These are phyloP conservation scores for Rhinocladiella similis DNA, from an alignment of 2,329 filamentous ascomycete genomes.

Conservation along the genomic window DNA sequence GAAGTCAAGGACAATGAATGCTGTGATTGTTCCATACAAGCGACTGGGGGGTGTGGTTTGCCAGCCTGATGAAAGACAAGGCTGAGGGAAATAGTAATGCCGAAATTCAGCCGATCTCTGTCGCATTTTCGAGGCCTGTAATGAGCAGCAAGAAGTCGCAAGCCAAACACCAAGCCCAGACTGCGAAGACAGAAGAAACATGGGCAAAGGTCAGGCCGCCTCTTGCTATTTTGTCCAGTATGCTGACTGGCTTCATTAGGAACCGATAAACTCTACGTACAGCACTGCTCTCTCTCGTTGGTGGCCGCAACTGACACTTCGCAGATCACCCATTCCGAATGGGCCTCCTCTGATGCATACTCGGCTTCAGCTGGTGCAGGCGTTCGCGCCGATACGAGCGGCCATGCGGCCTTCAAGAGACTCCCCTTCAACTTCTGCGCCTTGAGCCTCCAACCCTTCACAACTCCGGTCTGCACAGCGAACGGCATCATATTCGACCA, in stretches of 20 bases:
- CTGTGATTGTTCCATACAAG: too few species aligned
- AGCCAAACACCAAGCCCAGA: neutral
- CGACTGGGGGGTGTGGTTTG: too few species aligned
- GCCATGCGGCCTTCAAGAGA: slow-evolving; percentile 72
- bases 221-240: slow-evolving; percentile 19
- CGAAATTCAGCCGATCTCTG: neutral
- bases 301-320: slow-evolving; percentile 5
- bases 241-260: slow-evolving; percentile 35
- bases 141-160: neutral
- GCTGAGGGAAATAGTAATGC: neutral
- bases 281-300: neutral
- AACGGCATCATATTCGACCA: slow-evolving; percentile 92
- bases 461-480: slow-evolving; percentile 86
- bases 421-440: slow-evolving; percentile 98
- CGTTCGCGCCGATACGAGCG: slow-evolving; percentile 55
- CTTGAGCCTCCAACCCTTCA: slow-evolving; percentile 90
- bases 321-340: slow-evolving; percentile 94
- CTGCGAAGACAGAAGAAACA: slow-evolving; percentile 16
- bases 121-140: neutral
- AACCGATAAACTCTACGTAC: slow-evolving; percentile 54
- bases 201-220: slow-evolving; percentile 42
- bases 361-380: slow-evolving; percentile 75
- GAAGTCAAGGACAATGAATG: too few species aligned
- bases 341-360: slow-evolving; percentile 87
- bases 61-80: neutral